Conservation (phyloP, 1,284 basidiomycete species). For the Ceratobasidium theobromae region DNA sequence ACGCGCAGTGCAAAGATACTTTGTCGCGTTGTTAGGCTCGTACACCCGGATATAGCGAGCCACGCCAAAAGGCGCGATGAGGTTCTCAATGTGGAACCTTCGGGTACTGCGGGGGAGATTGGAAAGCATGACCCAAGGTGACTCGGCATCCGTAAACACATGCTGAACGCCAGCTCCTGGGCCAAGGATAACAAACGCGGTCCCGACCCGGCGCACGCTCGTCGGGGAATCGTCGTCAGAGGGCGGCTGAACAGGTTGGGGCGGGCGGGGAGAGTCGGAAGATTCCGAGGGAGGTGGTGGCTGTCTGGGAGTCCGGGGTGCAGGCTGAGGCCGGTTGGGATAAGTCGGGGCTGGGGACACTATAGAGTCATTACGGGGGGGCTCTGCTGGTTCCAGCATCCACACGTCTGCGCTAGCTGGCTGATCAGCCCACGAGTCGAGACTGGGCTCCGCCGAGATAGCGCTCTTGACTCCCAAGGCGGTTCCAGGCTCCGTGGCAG, state of each 20-base stretch:
- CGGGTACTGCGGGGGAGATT: background rate
- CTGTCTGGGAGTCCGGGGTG: background rate
- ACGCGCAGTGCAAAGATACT: slow-evolving; percentile 2
- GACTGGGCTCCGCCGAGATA: too few species aligned
- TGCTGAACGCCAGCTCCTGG: slow-evolving; percentile 16
- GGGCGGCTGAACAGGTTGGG: slow-evolving; percentile 1
- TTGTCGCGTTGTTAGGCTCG: background rate
- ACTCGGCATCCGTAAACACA: slow-evolving; percentile 28
- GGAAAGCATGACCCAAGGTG: slow-evolving; percentile 22
- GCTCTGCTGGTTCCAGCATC: too few species aligned
- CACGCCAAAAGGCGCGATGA: background rate
- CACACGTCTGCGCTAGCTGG: background rate
- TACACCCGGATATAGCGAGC: background rate
- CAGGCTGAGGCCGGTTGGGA: background rate
- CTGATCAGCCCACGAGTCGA: background rate
- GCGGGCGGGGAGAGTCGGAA: background rate
- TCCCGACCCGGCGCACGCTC: slow-evolving; percentile 6
- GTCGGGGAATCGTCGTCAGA: slow-evolving; percentile 18
- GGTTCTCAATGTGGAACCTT: background rate
- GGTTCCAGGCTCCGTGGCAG: too few species aligned
- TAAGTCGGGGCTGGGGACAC: too few species aligned
- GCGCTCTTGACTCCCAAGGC: too few species aligned
- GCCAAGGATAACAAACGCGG: slow-evolving; percentile 10
- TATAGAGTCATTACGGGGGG: too few species aligned
- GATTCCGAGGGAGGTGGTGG: background rate